phyloP scores from a whole-genome alignment of 331 rosid species.

The Malus hybrid region DNA sequence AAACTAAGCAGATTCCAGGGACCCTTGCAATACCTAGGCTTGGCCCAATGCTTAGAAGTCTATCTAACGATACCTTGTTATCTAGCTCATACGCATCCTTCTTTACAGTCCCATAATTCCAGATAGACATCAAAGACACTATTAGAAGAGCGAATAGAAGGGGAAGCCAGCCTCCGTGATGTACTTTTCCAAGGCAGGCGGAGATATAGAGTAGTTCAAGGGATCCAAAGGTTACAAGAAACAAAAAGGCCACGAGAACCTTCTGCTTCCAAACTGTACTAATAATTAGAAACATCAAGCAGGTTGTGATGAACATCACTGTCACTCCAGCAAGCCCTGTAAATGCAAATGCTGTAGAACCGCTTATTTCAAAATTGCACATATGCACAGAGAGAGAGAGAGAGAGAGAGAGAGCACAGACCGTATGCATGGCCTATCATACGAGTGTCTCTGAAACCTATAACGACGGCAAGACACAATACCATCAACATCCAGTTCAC shows the following conservation, averaged over 20 bases:
- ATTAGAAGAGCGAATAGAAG: background rate
- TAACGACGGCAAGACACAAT: conserved; percentile 23
- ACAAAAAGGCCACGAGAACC: conserved; percentile 5
- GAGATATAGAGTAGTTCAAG: conserved; percentile 25
- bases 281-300: conserved; percentile 29
- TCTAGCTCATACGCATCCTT: conserved; percentile 19
- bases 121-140: conserved; percentile 21
- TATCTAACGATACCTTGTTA: conserved; percentile 24
- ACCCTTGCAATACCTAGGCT: conserved; percentile 22
- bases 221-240: conserved; percentile 19
- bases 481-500: conserved; percentile 32
- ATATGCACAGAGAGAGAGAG: background rate
- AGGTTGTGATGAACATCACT: conserved; percentile 34
- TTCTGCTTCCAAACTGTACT: conserved; percentile 20
- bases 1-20: conserved; percentile 25
- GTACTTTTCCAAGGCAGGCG: conserved; percentile 24
- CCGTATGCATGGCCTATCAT: conserved; percentile 32
- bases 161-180: conserved; percentile 30
- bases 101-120: conserved; percentile 30
- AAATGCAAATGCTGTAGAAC: background rate
- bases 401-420: background rate
- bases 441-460: conserved; percentile 30
- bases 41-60: conserved; percentile 11
- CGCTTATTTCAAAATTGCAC: background rate
- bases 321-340: conserved; percentile 30